phyloP scores from a whole-genome alignment of 2,329 filamentous ascomycete genomes.

The Cytospora chrysosperma region DNA sequence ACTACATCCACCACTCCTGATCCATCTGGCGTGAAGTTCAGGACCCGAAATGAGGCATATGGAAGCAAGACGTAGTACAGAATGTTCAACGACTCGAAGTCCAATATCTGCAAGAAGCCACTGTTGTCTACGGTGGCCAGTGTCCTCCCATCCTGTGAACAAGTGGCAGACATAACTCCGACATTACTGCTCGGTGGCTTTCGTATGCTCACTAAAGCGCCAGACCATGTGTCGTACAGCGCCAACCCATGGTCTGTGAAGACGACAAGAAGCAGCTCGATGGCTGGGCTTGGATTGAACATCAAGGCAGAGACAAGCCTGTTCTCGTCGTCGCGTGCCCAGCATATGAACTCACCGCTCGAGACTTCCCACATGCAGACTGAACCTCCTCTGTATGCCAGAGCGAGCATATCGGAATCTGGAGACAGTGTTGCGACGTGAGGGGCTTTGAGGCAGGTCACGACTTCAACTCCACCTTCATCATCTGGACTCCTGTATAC shows the following conservation, averaged over 20 bases:
- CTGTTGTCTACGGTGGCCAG: conserved; percentile 25
- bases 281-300: conserved; percentile 28
- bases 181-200: conserved; percentile 3
- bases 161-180: conserved; percentile 23
- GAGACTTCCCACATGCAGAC: conserved; percentile 28
- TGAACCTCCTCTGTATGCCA: conserved; percentile 26
- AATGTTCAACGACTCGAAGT: conserved; percentile 27
- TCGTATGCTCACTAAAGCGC: conserved; percentile 16
- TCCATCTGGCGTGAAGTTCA: conserved; percentile 28
- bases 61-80: conserved; percentile 27
- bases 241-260: conserved; percentile 26
- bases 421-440: conserved; percentile 25
- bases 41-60: conserved; percentile 21
- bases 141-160: conserved; percentile 27
- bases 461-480: conserved; percentile 9
- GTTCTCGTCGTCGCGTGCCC: conserved; percentile 25
- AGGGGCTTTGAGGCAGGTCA: conserved; percentile 16
- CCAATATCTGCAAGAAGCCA: conserved; percentile 28
- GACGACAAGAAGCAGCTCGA: conserved; percentile 27
- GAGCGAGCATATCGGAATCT: conserved; percentile 27
- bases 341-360: conserved; percentile 25
- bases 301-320: conserved; percentile 22
- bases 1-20: conserved; percentile 26
- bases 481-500: conserved; percentile 16
- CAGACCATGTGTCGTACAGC: conserved; percentile 27